phyloP scores from a whole-genome alignment of 2,329 filamentous ascomycete genomes.

The Epichloe festucae region DNA sequence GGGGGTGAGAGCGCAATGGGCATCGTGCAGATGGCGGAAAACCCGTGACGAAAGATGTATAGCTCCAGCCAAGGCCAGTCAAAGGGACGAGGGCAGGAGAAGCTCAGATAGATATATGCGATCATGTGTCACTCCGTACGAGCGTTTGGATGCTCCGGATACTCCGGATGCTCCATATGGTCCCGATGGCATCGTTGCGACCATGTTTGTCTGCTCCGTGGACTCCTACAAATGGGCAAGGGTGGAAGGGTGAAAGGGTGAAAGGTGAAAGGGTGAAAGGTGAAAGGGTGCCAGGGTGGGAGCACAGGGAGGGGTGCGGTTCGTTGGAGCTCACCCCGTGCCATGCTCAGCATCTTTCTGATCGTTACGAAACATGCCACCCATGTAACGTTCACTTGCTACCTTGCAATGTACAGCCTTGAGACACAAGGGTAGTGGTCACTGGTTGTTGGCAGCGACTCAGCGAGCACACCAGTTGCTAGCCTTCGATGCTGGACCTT shows the following conservation, averaged over 20 bases:
- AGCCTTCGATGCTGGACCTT: too few relatives aligned
- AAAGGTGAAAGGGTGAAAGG: too few relatives aligned
- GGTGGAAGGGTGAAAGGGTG: too few relatives aligned
- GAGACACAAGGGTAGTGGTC: too few relatives aligned
- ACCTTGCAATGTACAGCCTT: too few relatives aligned
- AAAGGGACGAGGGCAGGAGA: background rate
- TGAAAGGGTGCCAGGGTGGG: too few relatives aligned
- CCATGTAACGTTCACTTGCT: constrained; percentile 9
- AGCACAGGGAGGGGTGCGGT: background rate
- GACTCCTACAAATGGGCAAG: too few relatives aligned
- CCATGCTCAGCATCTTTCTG: too few relatives aligned
- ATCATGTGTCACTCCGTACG: background rate
- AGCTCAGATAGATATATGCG: background rate
- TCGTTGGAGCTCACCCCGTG: too few relatives aligned
- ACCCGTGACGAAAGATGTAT: background rate
- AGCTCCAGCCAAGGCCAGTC: background rate
- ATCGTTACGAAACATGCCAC: too few relatives aligned
- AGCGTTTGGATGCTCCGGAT: background rate
- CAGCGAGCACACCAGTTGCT: too few relatives aligned
- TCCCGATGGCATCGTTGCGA: background rate
- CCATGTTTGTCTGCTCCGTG: background rate
- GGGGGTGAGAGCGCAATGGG: constrained; percentile 32
- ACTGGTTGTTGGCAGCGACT: too few relatives aligned
- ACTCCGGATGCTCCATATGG: background rate
- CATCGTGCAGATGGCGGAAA: constrained; percentile 21